phyloP scores from a whole-genome alignment of 768 basidiomycete genomes.

The Hypholoma sublateritium region DNA sequence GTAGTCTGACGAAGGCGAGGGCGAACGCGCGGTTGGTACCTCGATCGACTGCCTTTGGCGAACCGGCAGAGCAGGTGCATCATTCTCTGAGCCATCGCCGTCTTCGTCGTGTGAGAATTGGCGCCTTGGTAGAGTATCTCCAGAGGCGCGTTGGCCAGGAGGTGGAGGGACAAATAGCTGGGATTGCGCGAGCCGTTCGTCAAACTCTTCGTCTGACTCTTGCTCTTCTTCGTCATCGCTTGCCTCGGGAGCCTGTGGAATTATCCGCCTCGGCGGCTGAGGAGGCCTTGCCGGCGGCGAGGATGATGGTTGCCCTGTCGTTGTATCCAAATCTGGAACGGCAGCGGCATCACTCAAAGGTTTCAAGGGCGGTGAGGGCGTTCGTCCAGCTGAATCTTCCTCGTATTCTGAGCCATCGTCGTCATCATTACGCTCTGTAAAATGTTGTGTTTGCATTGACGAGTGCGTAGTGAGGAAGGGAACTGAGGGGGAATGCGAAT shows the following conservation, averaged over 20 bases:
- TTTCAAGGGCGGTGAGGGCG: not conserved
- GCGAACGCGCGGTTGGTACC: conserved; percentile 15
- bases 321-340: not conserved
- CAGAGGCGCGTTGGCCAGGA: conserved; percentile 7
- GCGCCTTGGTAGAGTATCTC: conserved; percentile 2
- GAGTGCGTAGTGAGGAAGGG: conserved; percentile 4
- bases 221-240: conserved; percentile 14
- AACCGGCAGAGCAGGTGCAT: conserved; percentile 23
- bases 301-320: conserved; percentile 1
- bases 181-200: conserved; percentile 21
- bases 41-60: conserved; percentile 22
- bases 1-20: conserved; percentile 14
- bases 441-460: conserved; percentile 13
- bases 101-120: conserved; percentile 16
- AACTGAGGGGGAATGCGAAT: conserved; percentile 1
- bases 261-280: conserved; percentile 24
- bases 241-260: conserved; percentile 26
- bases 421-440: conserved; percentile 5
- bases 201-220: conserved; percentile 23
- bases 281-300: conserved; percentile 15
- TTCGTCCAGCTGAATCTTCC: conserved; percentile 9
- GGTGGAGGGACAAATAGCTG: conserved; percentile 30
- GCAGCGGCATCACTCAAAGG: not conserved
- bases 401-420: conserved; percentile 8
- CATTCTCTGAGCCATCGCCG: conserved; percentile 26